Base-by-base conservation (phyloP, 306 rosid genomes). In the Cicer chorassanicum region DNA sequence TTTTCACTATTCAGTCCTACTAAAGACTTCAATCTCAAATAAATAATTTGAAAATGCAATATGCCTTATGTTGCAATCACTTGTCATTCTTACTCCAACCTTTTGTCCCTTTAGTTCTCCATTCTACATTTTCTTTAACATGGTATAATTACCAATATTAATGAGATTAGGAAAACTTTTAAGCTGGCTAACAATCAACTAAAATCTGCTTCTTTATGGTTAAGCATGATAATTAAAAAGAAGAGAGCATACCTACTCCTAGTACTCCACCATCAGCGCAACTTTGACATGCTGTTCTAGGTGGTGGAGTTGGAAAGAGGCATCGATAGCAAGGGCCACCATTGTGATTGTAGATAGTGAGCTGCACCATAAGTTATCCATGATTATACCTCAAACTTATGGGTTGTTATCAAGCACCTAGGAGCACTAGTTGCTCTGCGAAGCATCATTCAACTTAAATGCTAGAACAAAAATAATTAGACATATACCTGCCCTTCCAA, bases 321-420 rank as follows among this genome's bases (percentile, higher is more conserved):
- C 97, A 94, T 82, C 96, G 86, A 83, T 89, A 94, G 85, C 96
- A 92, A 65, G 97, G 96, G 67, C 99, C 96, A 34, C 87, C 92
- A 8, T 90, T 81, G 78, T 86, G 83, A 83, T 94, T 94, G 89
- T 92, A 94, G 64, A 92, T 88, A n/a, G 96, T 92, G 69, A 94
- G 99, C 97, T 90, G 84, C 78, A 88, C 16, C 65, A 79, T 40
- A 84, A 36, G 50, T 49, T 65, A 66, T 19, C 42, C 81, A 63
- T 11, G n/a, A 34, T 15, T 40, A 34, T 15, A 63, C 18, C 50
- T 65, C 69, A 45, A 74, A 45, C 45, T 41, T 34, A 74, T 63
- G 64, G 13, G 34, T 64, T 9, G 24, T 15, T 43, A 72, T 29
- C 67, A 49, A 60, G 45, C 16, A 68, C 5, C 8, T 5, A 75